A percentile compares a stretch with the other conserved stretches of the same genome.
phyloP scores from a whole-genome alignment of 2,329 filamentous ascomycete species.

The Pseudogymnoascus sp. region DNA sequence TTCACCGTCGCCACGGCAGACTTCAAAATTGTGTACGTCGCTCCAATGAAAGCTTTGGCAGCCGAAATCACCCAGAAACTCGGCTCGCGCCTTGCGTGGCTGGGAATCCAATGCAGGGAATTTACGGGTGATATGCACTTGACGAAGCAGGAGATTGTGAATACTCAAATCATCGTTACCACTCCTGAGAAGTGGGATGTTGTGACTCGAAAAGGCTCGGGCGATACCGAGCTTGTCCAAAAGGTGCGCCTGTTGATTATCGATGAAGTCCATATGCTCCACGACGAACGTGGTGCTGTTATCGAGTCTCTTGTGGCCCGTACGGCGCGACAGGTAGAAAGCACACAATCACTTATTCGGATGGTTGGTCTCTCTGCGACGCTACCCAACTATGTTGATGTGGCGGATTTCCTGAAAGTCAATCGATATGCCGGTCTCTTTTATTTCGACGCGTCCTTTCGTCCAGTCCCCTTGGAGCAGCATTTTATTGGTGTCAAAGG shows the following conservation, averaged over 20 bases:
- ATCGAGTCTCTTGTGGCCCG: conserved; percentile 91
- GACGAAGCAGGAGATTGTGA: conserved; percentile 89
- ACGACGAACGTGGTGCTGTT: conserved; percentile 93
- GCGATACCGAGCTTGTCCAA: conserved; percentile 94
- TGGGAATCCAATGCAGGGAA: conserved; percentile 85
- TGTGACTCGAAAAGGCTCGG: conserved; percentile 91
- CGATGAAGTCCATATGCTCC: conserved; percentile 98
- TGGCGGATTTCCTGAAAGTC: conserved; percentile 93
- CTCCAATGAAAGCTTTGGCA: conserved; percentile 96
- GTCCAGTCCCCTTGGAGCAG: conserved; percentile 91
- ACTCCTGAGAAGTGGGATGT: conserved; percentile 99
- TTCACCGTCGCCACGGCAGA: conserved; percentile 79
- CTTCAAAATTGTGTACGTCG: conserved; percentile 98
- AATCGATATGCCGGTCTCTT: conserved; percentile 90
- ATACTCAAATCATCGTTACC: conserved; percentile 96
- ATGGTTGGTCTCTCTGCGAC: conserved; percentile 95
- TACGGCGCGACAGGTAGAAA: conserved; percentile 94
- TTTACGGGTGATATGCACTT: conserved; percentile 98
- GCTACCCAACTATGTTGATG: conserved; percentile 91
- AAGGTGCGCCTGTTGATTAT: conserved; percentile 95
- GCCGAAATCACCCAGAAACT: conserved; percentile 95
- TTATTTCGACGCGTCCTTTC: conserved; percentile 94
- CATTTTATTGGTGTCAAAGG: conserved; percentile 96
- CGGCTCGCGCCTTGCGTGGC: conserved; percentile 84
- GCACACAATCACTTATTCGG: conserved; percentile 92